Evolutionary conservation across 2,329 filamentous ascomycete genomes (phyloP), one percentile per base, ranked within the genome.

Genomic region (Domatiomyces catenatus): DNA sequence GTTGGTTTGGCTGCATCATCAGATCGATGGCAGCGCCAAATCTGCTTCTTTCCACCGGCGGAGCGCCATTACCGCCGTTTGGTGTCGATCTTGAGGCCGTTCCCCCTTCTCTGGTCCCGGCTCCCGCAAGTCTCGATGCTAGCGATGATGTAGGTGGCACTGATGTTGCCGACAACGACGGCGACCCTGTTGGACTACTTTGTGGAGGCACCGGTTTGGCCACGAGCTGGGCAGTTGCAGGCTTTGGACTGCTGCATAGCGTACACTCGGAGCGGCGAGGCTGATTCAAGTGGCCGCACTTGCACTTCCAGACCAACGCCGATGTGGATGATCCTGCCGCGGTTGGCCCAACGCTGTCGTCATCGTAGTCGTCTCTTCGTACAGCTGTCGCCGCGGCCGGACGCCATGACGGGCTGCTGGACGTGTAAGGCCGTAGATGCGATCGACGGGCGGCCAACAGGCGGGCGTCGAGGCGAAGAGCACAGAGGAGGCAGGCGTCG

Each of bases 51-150:
- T 39, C 10, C 15, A 12, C 10, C 10, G 32, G 10, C 10, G 32
- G 3, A 39, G 32, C 32, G 15, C 32, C 32, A 39, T 39, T 12
- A 8, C 1, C 32, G 32, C 32, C 12, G 12, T 10, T 10, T 5
- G 2, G 2, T 10, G 32, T 5, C 10, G 12, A 39, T 39, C 7
- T 15, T 12, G 32, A 15, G 32, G 32, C 12, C 15, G 32, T 2
- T 10, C 10, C 10, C 2, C 32, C 32, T 39, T 39, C 32, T 39
- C 32, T 39, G 10, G 12, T 12, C 8, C 3, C 32, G 15, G 32
- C 58, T 73, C 69, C 50, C 67, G 64, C 17, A 73, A 73, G 58
- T 77, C 73, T 22, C 71, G 67, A 48, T 39, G 32, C 32, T 39
- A 39, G 32, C 32, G 32, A 39, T 5, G 32, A 15, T 15, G 10